These are phyloP conservation scores for Neospermospora avenae DNA, from an alignment of 2,329 filamentous ascomycete species.

Conservation along the genomic window DNA sequence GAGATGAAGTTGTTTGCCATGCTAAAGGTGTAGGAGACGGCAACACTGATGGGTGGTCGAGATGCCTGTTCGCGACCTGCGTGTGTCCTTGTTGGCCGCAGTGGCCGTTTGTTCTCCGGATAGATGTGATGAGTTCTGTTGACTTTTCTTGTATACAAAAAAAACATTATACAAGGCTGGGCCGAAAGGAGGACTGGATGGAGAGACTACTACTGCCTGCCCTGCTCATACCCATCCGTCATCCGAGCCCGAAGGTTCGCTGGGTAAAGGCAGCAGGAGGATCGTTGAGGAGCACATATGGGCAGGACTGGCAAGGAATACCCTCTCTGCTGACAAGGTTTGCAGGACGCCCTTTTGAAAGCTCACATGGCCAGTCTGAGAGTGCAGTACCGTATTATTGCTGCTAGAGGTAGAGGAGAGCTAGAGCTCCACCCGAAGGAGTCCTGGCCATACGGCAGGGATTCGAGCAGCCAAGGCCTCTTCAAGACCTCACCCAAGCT, in stretches of 20 bases:
- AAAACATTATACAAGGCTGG: conserved; percentile 23
- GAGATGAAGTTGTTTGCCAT: conserved; percentile 32
- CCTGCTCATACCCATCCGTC: conserved; percentile 19
- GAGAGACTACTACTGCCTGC: neutral
- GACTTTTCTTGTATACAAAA: conserved; percentile 23
- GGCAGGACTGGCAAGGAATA: conserved; percentile 26
- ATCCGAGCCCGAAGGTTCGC: conserved; percentile 24
- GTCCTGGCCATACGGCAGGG: conserved; percentile 15
- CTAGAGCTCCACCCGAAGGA: conserved; percentile 16
- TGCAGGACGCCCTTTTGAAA: conserved; percentile 22
- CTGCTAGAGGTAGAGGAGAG: conserved; percentile 19
- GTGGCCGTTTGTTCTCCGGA: conserved; percentile 27
- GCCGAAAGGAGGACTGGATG: conserved; percentile 7
- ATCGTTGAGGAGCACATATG: conserved; percentile 24
- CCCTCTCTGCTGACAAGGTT: conserved; percentile 26
- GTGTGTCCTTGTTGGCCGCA: conserved; percentile 28
- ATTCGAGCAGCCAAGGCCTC: conserved; percentile 15
- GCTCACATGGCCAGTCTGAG: conserved; percentile 29
- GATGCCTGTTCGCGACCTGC: conserved; percentile 25
- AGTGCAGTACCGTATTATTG: conserved; percentile 21
- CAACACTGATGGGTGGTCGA: conserved; percentile 14
- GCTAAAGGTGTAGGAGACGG: conserved; percentile 25
- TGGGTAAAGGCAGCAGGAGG: conserved; percentile 13
- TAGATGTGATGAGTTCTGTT: conserved; percentile 27
- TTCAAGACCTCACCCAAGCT: conserved; percentile 5